Evolutionary conservation across 2,329 filamentous ascomycete species (phyloP), one percentile per base, ranked within the genome.

Genomic region (Cadophora sp.): DNA sequence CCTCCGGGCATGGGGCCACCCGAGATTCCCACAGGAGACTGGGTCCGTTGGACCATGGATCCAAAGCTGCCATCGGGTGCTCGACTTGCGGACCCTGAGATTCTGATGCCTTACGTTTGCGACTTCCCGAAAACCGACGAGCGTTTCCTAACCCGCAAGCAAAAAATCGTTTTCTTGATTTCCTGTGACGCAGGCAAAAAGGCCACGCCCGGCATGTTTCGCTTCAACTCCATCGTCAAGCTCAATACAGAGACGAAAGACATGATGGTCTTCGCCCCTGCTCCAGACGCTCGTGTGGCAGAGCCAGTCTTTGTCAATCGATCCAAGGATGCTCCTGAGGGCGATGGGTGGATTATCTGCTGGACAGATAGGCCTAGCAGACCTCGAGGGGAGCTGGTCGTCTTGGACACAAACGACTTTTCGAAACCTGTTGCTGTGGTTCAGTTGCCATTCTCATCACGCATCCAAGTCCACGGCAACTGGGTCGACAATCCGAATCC

Each of bases 291-390:
- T 76, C 74, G 4, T 8, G 74, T 77, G 55, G 75, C 77, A 56
- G 77, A 78, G 46, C 76, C 76, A 12, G 69, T 74, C 4, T 79
- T 77, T 60, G 73, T 77, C 12, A 76, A 74, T 56, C 55, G 74
- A 71, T 0, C 37, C 8, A 40, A 40, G 37, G 37, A 40, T 40
- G 37, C 37, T 11, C 69, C 69, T 3, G 77, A 79, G 67, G 78
- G 77, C 2, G 78, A 78, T 16, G 77, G 78, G 0, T 79, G 76
- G 55, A 66, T 79, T 8, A 73, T 79, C 63, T 79, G 2, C 53
- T 77, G 34, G 78, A 78, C 56, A 76, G 77, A 63, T 79, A 84
- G 4, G 83, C 84, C 70, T 71, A 76, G 24, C 63, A 76, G 48
- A 67, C 75, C 7, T 40, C 6, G 37, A 40, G 78, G 77, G 64